These are phyloP conservation scores for Rhizopogon rudus DNA, from an alignment of 768 basidiomycete species.

Conservation along the genomic window DNA sequence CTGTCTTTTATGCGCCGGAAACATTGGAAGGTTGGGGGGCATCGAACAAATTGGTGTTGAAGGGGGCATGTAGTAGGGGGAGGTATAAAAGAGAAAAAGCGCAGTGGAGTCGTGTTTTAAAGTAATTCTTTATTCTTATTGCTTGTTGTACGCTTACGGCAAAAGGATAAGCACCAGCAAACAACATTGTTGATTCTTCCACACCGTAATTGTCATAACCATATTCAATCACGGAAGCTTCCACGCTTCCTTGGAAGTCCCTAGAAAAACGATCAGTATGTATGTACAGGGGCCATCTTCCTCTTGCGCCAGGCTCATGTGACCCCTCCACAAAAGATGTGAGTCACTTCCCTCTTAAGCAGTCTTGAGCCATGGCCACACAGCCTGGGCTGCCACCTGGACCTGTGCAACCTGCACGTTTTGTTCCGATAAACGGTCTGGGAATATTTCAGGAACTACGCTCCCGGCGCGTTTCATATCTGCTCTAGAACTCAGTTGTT, in stretches of 20 bases:
- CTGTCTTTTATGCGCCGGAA: slow-evolving; percentile 28
- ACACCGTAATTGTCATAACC: slow-evolving; percentile 10
- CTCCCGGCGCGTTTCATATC: slow-evolving; percentile 23
- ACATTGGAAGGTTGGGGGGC: slow-evolving; percentile 7
- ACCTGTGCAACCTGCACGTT: slow-evolving; percentile 1
- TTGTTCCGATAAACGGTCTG: slow-evolving; percentile 12
- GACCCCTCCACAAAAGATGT: background rate
- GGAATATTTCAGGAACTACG: slow-evolving; percentile 25
- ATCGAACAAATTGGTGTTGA: slow-evolving; percentile 18
- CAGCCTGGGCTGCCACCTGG: slow-evolving; percentile 1
- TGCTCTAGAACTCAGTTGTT: slow-evolving; percentile 15
- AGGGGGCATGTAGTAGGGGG: slow-evolving; percentile 4
- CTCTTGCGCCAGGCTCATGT: background rate
- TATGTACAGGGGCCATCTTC: background rate
- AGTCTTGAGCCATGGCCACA: background rate
- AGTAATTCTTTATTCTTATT: slow-evolving; percentile 23
- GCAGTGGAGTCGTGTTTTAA: slow-evolving; percentile 29
- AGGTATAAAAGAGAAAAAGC: slow-evolving; percentile 17
- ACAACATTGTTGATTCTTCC: slow-evolving; percentile 26
- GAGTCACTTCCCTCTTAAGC: background rate
- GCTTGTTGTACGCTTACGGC: slow-evolving; percentile 33
- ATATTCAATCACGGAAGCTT: slow-evolving; percentile 7
- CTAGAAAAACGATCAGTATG: slow-evolving; percentile 1
- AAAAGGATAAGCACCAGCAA: slow-evolving; percentile 31
- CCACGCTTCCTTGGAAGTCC: slow-evolving; percentile 7